Evolutionary conservation across 2,329 filamentous ascomycete genomes (phyloP), one percentile per base, ranked within the genome.

Genomic region (Albifimbria verrucaria): DNA sequence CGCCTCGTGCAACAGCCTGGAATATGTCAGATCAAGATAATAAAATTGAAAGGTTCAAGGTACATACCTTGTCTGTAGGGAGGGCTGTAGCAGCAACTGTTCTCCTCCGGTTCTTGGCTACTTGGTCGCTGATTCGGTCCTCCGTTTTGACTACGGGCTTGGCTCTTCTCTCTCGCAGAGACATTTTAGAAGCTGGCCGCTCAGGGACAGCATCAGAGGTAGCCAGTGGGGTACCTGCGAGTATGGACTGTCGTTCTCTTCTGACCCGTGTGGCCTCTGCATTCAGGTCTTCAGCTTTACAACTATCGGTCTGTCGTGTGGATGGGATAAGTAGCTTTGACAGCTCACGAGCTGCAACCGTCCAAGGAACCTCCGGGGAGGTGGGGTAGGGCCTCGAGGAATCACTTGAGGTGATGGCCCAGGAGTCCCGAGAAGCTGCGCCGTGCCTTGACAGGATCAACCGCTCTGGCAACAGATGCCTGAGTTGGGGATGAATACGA

Each of bases 401-500:
- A 50, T 57, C 4, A 56, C 49, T 17, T 72, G 70, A 21, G 73
- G 70, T 22, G 75, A 67, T 48, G 68, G 68, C 58, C 66, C 65
- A 24, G 62, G 45, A 83, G 71, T 10, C 79, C 79, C 3, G 87
- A 88, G 24, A 85, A 69, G 57, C 79, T 88, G 24, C 86, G 80
- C 42, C 83, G 80, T 57, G 89, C 75, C 56, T 84, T 88, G 9
- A 85, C 75, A 2, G 87, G 81, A 45, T 88, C 82, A 1, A 89
- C 79, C 11, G 90, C 86, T 69, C 90, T 96, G 22, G 91, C 90
- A 2, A 86, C 85, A 42, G 91, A 97, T 0, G 93, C 89, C 56
- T 93, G 89, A 0, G 93, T 97, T 0, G 92, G 90, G 2, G 92
- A 90, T 2, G 85, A 91, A 70, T 92, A 97, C 2, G 89, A 92